Evolutionary conservation across 2,329 filamentous ascomycete species (phyloP).

Genomic region (Colletotrichum sp.): DNA sequence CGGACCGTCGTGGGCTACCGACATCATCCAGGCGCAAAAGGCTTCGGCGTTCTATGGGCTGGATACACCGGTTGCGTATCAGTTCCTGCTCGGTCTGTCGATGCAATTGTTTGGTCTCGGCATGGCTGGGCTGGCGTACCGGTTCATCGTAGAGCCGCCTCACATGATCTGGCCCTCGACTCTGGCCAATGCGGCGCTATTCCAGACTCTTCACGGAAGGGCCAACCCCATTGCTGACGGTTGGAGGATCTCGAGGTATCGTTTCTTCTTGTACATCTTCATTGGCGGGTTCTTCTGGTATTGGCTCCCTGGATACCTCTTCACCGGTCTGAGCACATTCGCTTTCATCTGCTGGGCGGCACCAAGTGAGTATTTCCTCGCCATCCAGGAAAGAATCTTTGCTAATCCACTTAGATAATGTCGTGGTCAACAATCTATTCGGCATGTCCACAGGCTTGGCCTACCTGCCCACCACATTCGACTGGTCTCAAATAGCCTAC

Average conservation of each 20-base stretch:
- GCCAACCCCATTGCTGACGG: slow-evolving; percentile 39
- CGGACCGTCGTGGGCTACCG: slow-evolving; percentile 44
- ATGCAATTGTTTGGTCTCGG: slow-evolving; percentile 55
- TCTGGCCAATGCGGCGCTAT: slow-evolving; percentile 47
- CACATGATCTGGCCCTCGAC: slow-evolving; percentile 53
- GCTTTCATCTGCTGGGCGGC: slow-evolving; percentile 53
- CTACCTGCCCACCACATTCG: slow-evolving; percentile 31
- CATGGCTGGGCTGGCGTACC: slow-evolving; percentile 43
- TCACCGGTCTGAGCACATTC: slow-evolving; percentile 45
- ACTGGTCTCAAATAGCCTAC: slow-evolving; percentile 30
- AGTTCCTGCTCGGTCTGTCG: slow-evolving; percentile 47
- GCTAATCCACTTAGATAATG: slow-evolving; percentile 47
- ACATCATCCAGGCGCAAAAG: slow-evolving; percentile 49
- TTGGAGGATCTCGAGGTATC: slow-evolving; percentile 36
- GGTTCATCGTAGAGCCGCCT: slow-evolving; percentile 49
- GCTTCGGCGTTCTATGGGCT: slow-evolving; percentile 46
- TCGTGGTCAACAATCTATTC: slow-evolving; percentile 75
- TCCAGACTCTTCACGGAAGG: slow-evolving; percentile 44
- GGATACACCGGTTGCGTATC: slow-evolving; percentile 43
- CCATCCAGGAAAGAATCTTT: neutral
- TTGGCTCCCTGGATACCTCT: slow-evolving; percentile 53
- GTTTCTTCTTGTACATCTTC: slow-evolving; percentile 42
- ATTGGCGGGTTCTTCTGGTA: slow-evolving; percentile 49
- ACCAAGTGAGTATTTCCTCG: slow-evolving; percentile 23
- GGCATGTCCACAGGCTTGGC: slow-evolving; percentile 34